Conservation (phyloP, 495 filamentous ascomycete genomes). For the Letharia columbiana region DNA sequence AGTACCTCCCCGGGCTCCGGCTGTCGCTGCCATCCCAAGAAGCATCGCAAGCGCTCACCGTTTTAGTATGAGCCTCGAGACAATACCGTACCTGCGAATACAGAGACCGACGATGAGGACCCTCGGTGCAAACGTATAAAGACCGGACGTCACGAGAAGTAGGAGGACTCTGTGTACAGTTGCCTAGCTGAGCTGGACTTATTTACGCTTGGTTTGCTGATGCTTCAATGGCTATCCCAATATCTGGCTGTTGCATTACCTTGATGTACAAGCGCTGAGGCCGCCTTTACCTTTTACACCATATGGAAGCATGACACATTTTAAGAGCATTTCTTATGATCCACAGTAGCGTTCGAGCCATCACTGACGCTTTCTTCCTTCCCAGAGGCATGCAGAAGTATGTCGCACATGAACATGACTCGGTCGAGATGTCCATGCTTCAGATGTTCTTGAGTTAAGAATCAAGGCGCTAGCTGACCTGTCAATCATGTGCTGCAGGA, state of each 20-base stretch:
- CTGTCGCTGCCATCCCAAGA: not conserved
- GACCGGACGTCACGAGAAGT: not conserved
- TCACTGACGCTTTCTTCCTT: not conserved
- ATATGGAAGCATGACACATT: not conserved
- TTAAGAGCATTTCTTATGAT: not conserved
- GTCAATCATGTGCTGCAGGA: not conserved
- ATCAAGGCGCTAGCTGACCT: not conserved
- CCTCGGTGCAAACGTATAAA: not conserved
- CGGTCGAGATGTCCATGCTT: not conserved
- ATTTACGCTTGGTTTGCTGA: not conserved
- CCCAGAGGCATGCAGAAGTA: not conserved
- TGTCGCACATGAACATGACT: not conserved
- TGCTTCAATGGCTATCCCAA: not conserved
- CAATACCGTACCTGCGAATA: not conserved
- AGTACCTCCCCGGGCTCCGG: not conserved
- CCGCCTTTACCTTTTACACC: not conserved
- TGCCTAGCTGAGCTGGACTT: not conserved
- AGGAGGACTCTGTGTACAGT: not conserved
- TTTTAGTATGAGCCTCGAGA: not conserved
- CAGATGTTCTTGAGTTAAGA: not conserved
- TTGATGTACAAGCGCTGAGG: not conserved
- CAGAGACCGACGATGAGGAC: not conserved
- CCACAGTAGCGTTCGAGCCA: not conserved
- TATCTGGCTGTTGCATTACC: not conserved
- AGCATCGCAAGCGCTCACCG: not conserved